A percentile compares a stretch with the other conserved stretches of the same genome.
phyloP scores from a whole-genome alignment of 495 filamentous ascomycete genomes.

The Penicillium atrosanguineum region DNA sequence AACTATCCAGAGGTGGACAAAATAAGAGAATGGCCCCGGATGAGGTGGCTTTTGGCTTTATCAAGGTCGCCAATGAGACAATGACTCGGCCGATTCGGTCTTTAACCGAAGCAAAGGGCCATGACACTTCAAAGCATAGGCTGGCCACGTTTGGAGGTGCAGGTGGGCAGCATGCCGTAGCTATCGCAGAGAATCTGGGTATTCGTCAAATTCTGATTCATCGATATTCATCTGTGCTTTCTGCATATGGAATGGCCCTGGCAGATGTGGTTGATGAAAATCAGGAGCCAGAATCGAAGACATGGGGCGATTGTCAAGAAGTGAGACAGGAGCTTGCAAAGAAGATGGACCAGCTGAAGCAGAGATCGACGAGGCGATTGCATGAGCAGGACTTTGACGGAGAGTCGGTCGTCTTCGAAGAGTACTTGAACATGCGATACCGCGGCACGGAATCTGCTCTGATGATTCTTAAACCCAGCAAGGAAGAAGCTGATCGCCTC shows the following conservation, averaged over 20 bases:
- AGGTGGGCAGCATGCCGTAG: constrained; percentile 92
- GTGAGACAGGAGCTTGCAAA: constrained; percentile 15
- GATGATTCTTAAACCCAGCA: constrained; percentile 51
- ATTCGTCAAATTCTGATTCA: constrained; percentile 87
- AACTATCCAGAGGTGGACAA: constrained; percentile 27
- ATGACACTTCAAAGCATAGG: constrained; percentile 85
- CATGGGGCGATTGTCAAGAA: constrained; percentile 17
- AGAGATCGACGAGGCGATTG: constrained; percentile 14
- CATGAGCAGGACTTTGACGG: constrained; percentile 33
- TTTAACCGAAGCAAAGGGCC: constrained; percentile 89
- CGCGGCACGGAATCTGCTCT: constrained; percentile 47
- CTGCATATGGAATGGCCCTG: constrained; percentile 94
- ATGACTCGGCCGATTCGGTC: constrained; percentile 94
- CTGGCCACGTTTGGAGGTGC: constrained; percentile 93
- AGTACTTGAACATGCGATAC: constrained; percentile 51
- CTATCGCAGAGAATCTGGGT: constrained; percentile 87
- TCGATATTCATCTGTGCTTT: constrained; percentile 89
- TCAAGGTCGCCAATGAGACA: constrained; percentile 81
- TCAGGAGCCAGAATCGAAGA: constrained; percentile 78
- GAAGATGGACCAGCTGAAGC: constrained; percentile 18
- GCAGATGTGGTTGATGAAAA: constrained; percentile 93
- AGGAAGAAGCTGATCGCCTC: constrained; percentile 15
- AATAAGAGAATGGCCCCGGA: constrained; percentile 71
- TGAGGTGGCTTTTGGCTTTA: constrained; percentile 74
- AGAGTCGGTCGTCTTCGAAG: constrained; percentile 37